A percentile compares a stretch with the other conserved stretches of the same genome.
phyloP scores from a whole-genome alignment of 345 rosid species.

The Lumnitzera littorea region DNA sequence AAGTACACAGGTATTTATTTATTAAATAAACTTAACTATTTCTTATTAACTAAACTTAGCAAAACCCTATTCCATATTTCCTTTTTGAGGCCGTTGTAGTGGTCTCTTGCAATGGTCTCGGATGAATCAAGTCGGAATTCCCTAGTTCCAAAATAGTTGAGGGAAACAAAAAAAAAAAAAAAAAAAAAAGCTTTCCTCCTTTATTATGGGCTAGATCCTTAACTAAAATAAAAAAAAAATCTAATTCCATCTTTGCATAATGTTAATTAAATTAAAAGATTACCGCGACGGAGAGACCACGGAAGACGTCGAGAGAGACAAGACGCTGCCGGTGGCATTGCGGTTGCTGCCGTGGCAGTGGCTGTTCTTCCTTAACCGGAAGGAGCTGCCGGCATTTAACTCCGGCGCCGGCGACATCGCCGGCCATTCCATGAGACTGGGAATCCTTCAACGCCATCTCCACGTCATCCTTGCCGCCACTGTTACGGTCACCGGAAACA shows the following conservation, averaged over 20 bases:
- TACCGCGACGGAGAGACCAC: conserved; percentile 63
- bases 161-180: neutral
- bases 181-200: too few relatives aligned
- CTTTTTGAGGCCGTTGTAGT: too few relatives aligned
- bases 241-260: too few relatives aligned
- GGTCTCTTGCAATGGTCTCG: too few relatives aligned
- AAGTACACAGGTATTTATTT: neutral
- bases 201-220: too few relatives aligned
- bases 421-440: neutral
- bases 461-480: neutral
- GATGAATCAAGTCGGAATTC: too few relatives aligned
- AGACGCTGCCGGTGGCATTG: conserved; percentile 22
- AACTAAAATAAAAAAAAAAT: too few relatives aligned
- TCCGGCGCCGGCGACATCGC: neutral
- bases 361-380: neutral
- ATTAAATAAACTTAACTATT: too few relatives aligned
- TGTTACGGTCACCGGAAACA: too few relatives aligned
- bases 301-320: conserved; percentile 65
- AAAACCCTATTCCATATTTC: too few relatives aligned
- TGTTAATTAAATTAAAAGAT: neutral
- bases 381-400: neutral
- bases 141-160: too few relatives aligned
- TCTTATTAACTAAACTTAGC: too few relatives aligned
- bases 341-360: neutral
- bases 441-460: conserved; percentile 4